Percentiles rank a stretch among this genome's conserved stretches.
Evolutionary conservation across 164 flowering plant species (phyloP).

Genomic region (Chloranthus sessilifolius): DNA sequence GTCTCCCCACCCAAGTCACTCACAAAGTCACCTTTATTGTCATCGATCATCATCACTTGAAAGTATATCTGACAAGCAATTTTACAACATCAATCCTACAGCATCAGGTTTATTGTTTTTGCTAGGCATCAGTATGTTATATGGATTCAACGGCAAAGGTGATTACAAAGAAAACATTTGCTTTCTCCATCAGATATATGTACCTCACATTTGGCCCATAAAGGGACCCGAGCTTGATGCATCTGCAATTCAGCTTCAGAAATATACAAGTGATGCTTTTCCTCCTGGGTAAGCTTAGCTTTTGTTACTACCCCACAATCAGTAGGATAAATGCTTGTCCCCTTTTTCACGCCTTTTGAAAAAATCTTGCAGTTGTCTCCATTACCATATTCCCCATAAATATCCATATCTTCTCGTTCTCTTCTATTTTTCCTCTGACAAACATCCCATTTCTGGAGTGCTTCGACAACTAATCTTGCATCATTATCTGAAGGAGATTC

Average conservation of each 20-base stretch:
- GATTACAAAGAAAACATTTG: background rate
- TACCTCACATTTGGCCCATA: conserved; percentile 78
- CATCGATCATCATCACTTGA: conserved; percentile 42
- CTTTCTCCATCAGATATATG: background rate
- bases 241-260: conserved; percentile 74
- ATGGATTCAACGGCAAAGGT: background rate
- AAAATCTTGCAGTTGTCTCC: conserved; percentile 35
- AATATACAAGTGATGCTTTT: conserved; percentile 50
- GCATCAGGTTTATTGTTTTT: no score
- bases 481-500: conserved; percentile 43
- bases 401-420: conserved; percentile 55
- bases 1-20: conserved; percentile 41
- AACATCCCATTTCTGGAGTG: conserved; percentile 75
- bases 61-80: conserved; percentile 49
- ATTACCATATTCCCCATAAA: conserved; percentile 61
- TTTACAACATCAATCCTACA: conserved; percentile 7
- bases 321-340: conserved; percentile 18
- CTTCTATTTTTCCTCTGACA: conserved; percentile 52
- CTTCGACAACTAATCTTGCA: conserved; percentile 48
- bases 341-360: conserved; percentile 31
- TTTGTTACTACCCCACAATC: conserved; percentile 15
- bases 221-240: conserved; percentile 47
- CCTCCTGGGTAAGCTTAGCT: conserved; percentile 33
- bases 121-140: no score
- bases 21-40: conserved; percentile 19